These are phyloP conservation scores for Kurtzmaniella fragi DNA, from an alignment of 805 yeast genomes.

Conservation along the genomic window DNA sequence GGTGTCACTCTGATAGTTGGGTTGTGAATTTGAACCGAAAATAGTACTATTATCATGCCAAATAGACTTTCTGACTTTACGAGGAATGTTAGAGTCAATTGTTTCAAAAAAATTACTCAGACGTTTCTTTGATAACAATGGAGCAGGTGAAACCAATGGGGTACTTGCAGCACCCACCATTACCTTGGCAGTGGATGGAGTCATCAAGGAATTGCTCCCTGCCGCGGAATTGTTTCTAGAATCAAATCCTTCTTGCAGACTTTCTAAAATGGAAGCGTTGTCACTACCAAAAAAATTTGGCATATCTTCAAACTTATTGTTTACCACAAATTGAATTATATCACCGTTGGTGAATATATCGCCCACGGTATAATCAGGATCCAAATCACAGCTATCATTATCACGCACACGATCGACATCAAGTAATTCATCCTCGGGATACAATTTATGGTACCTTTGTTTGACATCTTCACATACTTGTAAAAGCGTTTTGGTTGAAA, in stretches of 20 bases:
- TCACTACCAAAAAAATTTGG: not conserved
- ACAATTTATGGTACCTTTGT: slow-evolving; percentile 54
- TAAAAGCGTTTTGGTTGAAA: slow-evolving; percentile 40
- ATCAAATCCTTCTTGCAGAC: not conserved
- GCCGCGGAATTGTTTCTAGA: not conserved
- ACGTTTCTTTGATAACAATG: slow-evolving; percentile 13
- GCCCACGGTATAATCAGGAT: slow-evolving; percentile 64
- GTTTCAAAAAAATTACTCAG: slow-evolving; percentile 19
- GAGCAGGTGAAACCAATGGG: slow-evolving; percentile 21
- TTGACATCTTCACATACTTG: slow-evolving; percentile 50
- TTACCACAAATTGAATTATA: slow-evolving; percentile 29
- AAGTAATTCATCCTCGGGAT: slow-evolving; percentile 57
- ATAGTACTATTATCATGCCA: slow-evolving; percentile 3
- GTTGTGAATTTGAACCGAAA: not conserved
- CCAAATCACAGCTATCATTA: slow-evolving; percentile 63
- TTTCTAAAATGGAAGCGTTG: not conserved
- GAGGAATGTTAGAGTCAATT: slow-evolving; percentile 17
- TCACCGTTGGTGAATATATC: slow-evolving; percentile 53
- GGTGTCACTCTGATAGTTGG: not conserved
- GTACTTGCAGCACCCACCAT: slow-evolving; percentile 12
- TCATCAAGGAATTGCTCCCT: not conserved
- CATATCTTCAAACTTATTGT: slow-evolving; percentile 14
- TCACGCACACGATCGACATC: slow-evolving; percentile 64
- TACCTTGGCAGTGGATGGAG: not conserved
- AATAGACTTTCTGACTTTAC: slow-evolving; percentile 9